Base-by-base conservation (phyloP, 768 basidiomycete species). In the Trametopsis cervina region DNA sequence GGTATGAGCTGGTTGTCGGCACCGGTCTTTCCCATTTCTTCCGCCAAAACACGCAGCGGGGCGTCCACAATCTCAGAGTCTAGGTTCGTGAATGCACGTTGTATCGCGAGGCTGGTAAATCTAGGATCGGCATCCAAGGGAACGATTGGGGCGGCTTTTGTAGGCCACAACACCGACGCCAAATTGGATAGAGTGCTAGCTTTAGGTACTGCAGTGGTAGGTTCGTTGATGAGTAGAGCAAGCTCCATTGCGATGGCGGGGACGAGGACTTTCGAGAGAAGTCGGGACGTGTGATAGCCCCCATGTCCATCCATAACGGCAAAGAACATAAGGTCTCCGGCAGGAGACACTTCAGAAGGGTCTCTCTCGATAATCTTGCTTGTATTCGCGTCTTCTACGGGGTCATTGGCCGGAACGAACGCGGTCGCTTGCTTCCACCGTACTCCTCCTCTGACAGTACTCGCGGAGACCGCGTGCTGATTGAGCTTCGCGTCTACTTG, bases 281-380 rank as follows among this genome's bases (percentile, higher is more conserved):
- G 72, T 47, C 79, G 76, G 11, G 89, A 92, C 2, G 95, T 98
- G 44, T 89, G 76, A 29, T 68, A 77, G 1, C 96, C 96, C 2
- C 79, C 72, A 62, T 98, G 96, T 2, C 93, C 92, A 57, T 93
- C 92, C 82, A 95, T 86, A 27, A 95, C 82, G 1, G 89, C 71
- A 58, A 91, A 93, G 66, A 95, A 87, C 37, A 91, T 70, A 51
- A 86, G 75, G 58, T 89, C 88, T 12, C 85, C 85, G 1, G 77
- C 75, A 0, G 71, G 71, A 2, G 76, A 71, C 9, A 76, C 71
- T 54, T 83, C 78, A n/a, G 76, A 67, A 2, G 67, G 68, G 58
- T 87, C 81, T 33, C 82, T 72, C 54, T 76, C 63, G 42, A 95
- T 68, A 52, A 92, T 69, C 47, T 82, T 80, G 51, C 76, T 74